These are phyloP conservation scores for Fusarium sp. DNA, from an alignment of 2,329 filamentous ascomycete genomes.

Conservation along the genomic window DNA sequence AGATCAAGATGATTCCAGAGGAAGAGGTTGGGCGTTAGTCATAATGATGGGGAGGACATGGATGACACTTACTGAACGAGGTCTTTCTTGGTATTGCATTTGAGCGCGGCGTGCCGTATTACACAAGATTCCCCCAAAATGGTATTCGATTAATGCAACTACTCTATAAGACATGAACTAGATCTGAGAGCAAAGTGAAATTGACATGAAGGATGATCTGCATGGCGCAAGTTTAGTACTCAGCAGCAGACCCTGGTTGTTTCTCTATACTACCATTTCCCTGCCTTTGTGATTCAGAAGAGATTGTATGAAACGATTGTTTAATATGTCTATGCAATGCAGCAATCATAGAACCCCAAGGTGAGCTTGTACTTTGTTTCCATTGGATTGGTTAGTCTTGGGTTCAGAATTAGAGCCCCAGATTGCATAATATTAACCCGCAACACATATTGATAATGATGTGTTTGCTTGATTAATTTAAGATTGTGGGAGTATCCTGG, in stretches of 20 bases:
- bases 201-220: background rate
- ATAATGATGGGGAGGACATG: background rate
- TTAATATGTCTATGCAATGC: background rate
- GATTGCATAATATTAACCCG: background rate
- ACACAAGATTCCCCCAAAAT: conserved; percentile 22
- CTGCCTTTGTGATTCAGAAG: background rate
- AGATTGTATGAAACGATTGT: background rate
- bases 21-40: conserved; percentile 16
- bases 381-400: background rate
- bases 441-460: no score
- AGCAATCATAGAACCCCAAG: background rate
- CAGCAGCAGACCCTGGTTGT: background rate
- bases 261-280: background rate
- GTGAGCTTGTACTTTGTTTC: background rate
- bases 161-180: background rate
- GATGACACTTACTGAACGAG: background rate
- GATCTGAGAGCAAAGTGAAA: background rate
- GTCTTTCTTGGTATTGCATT: conserved; percentile 19
- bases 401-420: background rate
- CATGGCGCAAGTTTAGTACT: background rate
- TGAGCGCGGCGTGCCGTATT: conserved; percentile 29
- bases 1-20: conserved; percentile 48
- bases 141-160: background rate
- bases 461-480: background rate
- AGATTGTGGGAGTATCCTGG: no score